Percentiles rank a stretch among this genome's conserved stretches.
These are phyloP conservation scores for Candida hungchunana DNA, from an alignment of 805 yeast genomes.

Conservation along the genomic window DNA sequence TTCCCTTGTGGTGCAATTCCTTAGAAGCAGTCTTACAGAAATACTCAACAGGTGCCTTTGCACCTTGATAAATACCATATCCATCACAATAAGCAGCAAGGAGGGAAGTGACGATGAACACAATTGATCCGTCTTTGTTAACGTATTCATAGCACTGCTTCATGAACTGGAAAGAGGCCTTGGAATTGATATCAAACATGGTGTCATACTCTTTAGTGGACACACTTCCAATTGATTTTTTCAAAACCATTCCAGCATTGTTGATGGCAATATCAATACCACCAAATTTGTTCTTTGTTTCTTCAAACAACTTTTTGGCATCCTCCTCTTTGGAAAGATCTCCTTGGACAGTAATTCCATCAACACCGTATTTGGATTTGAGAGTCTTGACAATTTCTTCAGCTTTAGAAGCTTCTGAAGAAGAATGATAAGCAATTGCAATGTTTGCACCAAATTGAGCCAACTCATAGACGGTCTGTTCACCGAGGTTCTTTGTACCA, in stretches of 20 bases:
- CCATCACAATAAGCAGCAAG: conserved; percentile 60
- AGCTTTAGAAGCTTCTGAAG: conserved; percentile 32
- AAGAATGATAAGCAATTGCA: conserved; percentile 52
- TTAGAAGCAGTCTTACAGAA: conserved; percentile 51
- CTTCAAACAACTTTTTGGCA: conserved; percentile 40
- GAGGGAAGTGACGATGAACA: conserved; percentile 57
- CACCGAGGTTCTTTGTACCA: conserved; percentile 61
- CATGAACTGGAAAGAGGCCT: conserved; percentile 57
- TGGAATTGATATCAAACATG: conserved; percentile 52
- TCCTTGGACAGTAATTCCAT: conserved; percentile 28
- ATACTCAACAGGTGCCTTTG: conserved; percentile 52
- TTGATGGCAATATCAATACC: conserved; percentile 59
- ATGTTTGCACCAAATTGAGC: conserved; percentile 52
- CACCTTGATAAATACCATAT: conserved; percentile 52
- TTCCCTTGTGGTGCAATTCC: conserved; percentile 42
- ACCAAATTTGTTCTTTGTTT: conserved; percentile 43
- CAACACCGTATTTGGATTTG: conserved; percentile 32
- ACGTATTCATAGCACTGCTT: conserved; percentile 51
- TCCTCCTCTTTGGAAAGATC: conserved; percentile 34
- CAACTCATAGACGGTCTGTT: conserved; percentile 45
- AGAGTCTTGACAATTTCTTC: conserved; percentile 37
- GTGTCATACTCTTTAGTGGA: conserved; percentile 50
- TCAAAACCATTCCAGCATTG: conserved; percentile 63
- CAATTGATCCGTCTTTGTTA: conserved; percentile 49
- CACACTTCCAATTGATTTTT: conserved; percentile 52